These are phyloP conservation scores for Trematosphaeria pertusa DNA, from an alignment of 2,329 filamentous ascomycete genomes.

Conservation along the genomic window DNA sequence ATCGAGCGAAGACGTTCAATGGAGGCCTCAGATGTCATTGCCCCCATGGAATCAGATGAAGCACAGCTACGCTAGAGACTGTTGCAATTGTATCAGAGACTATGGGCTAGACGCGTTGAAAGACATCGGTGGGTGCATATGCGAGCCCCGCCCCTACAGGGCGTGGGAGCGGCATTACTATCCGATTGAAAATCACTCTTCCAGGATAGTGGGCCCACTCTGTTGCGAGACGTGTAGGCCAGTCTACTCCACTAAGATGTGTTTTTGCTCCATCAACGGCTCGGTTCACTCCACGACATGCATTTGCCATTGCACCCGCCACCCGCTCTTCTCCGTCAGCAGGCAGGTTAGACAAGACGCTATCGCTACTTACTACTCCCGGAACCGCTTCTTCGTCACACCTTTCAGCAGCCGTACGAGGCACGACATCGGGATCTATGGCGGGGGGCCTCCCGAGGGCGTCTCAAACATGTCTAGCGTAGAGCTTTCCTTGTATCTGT, in stretches of 20 bases:
- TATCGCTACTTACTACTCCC: slow-evolving; percentile 9
- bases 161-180: no score
- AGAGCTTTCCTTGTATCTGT: slow-evolving; percentile 17
- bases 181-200: no score
- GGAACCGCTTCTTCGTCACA: slow-evolving; percentile 11
- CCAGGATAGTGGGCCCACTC: no score
- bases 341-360: slow-evolving; percentile 11
- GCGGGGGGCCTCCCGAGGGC: not conserved
- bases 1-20: not conserved
- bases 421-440: not conserved
- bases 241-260: not conserved
- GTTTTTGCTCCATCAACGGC: not conserved
- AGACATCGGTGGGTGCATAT: no score
- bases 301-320: not conserved
- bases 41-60: no score
- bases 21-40: not conserved
- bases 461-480: not conserved
- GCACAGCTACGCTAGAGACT: no score
- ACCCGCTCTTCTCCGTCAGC: slow-evolving; percentile 15
- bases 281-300: not conserved
- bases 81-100: no score
- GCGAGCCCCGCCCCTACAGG: no score
- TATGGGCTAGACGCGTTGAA: no score
- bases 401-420: not conserved
- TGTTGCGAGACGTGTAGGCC: not conserved